These are phyloP conservation scores for Nicotiana tomentosiformis DNA, from an alignment of 257 asterid species.

Conservation along the genomic window DNA sequence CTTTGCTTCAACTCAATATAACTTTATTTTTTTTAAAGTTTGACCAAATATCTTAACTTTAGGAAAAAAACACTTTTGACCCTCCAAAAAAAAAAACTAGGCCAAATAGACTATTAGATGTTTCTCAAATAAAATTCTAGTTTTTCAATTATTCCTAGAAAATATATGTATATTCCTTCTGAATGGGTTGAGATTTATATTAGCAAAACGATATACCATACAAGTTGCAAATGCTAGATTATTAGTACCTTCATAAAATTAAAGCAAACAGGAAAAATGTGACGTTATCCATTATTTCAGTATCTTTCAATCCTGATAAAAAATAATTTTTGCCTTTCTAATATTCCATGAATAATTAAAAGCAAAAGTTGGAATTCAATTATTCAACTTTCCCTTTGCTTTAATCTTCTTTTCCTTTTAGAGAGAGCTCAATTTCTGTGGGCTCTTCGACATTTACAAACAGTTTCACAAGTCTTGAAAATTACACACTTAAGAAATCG, in stretches of 20 bases:
- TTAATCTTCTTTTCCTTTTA: not conserved
- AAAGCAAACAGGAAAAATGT: not conserved
- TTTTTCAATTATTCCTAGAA: too few relatives aligned
- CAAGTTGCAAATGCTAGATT: not conserved
- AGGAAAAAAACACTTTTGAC: too few relatives aligned
- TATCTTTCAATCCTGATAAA: too few relatives aligned
- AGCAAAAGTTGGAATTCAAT: not conserved
- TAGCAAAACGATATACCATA: not conserved
- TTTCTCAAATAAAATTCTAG: too few relatives aligned
- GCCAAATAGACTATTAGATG: too few relatives aligned
- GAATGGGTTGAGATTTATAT: too few relatives aligned
- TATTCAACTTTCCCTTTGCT: not conserved
- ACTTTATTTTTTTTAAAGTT: too few relatives aligned
- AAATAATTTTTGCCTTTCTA: not conserved
- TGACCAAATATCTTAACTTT: too few relatives aligned
- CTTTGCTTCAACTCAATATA: too few relatives aligned
- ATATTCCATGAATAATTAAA: not conserved
- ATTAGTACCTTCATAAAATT: not conserved
- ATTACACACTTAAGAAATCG: not conserved
- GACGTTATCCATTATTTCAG: not conserved
- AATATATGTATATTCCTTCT: not conserved
- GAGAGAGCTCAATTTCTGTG: not conserved
- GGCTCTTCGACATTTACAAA: not conserved
- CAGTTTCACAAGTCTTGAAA: not conserved
- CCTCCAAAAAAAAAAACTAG: too few relatives aligned